phyloP scores from a whole-genome alignment of 345 rosid species.

The Hypericum androsaemum region DNA sequence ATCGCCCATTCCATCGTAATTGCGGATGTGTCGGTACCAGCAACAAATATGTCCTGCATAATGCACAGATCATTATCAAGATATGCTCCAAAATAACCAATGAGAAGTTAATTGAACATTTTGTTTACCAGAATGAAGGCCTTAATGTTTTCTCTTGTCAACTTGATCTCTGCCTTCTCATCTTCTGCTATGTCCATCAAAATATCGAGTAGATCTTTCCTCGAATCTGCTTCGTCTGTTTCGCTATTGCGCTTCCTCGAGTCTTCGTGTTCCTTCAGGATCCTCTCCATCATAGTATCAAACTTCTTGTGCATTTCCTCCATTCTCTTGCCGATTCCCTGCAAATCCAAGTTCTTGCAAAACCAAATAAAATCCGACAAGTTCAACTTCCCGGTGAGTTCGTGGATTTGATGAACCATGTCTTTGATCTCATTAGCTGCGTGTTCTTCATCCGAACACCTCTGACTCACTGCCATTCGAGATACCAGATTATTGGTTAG shows the following conservation, averaged over 20 bases:
- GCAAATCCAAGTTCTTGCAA: constrained; percentile 33
- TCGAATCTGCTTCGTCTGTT: constrained; percentile 1
- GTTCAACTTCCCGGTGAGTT: constrained; percentile 37
- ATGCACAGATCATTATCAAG: no score
- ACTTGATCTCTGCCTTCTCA: constrained; percentile 21
- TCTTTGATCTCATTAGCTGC: constrained; percentile 24
- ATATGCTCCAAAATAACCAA: no score
- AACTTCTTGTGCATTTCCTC: no score
- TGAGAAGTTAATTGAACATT: no score
- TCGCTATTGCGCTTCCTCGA: not conserved
- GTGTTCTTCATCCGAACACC: constrained; percentile 18
- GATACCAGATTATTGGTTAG: constrained; percentile 32
- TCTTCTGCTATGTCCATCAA: constrained; percentile 24
- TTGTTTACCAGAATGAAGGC: constrained; percentile 23
- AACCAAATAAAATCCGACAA: constrained; percentile 52
- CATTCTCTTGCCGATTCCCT: no score
- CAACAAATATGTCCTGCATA: constrained; percentile 11
- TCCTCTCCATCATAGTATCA: constrained; percentile 37
- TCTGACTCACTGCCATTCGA: constrained; percentile 35
- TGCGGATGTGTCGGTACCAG: constrained; percentile 38
- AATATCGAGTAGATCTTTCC: constrained; percentile 28
- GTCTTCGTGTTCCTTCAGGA: constrained; percentile 43
- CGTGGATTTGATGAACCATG: constrained; percentile 28
- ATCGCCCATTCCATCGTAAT: constrained; percentile 45
- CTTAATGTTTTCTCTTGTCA: constrained; percentile 27